Base-by-base conservation (phyloP, 2,329 filamentous ascomycete species). In the Cyphellophora attinorum region DNA sequence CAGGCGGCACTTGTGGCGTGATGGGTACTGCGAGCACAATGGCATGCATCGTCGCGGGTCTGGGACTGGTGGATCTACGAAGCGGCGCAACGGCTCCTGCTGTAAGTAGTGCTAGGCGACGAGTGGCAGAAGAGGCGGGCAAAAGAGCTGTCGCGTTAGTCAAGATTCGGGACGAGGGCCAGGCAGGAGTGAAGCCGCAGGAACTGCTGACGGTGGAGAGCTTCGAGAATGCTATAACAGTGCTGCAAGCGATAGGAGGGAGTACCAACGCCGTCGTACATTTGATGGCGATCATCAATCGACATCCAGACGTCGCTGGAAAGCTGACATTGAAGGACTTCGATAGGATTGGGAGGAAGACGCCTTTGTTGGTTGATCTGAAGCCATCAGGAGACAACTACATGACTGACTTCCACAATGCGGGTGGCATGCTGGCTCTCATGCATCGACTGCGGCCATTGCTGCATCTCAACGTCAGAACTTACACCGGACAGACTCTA, bases 1-100 rank as follows among this genome's bases (percentile, higher is more conserved):
- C 79, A 0, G 35, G 33, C 11, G 69, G 69, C 3, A 72, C 69
- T 3, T 72, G 69, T 44, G 68, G 69, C n/a, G 68, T 72, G 5
- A 72, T 72, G 69, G 69, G 68, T 8, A 73, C 70, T 10, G 70
- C 70, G 3, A 70, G 66, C 36, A 73, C 70, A 2, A 74, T 74
- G 65, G 69, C 68, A 5, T 73, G 69, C 42, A 52, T 73, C 11
- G 64, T 62, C 4, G 68, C 61, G 19, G 69, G 61, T 0, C 53
- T 74, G 3, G 70, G 70, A 3, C 52, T 73, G 50, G 72, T 72
- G 59, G 65, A 68, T 2, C 53, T 71, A 3, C 55, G 60, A 31
- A 35, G 35, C 4, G 68, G 68, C 14, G 69, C 70, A 3, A 64
- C 66, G 17, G 68, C 69, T 2, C 65, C 70, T 14, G 69, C 70